A percentile compares a stretch with the other conserved stretches of the same genome.
phyloP scores from a whole-genome alignment of 768 basidiomycete genomes.

The Calocybe gangraenosa region DNA sequence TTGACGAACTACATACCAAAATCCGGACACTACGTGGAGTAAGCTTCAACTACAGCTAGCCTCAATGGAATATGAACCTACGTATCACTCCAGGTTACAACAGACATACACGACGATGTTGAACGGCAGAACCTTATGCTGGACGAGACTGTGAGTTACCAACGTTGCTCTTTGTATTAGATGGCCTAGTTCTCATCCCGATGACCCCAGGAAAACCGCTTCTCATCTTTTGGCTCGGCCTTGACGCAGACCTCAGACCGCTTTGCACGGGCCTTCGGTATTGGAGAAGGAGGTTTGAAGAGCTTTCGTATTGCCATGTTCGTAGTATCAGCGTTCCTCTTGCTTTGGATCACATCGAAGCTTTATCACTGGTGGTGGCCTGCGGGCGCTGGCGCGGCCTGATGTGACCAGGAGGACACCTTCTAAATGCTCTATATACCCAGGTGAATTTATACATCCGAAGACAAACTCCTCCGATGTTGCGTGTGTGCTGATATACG shows the following conservation, averaged over 20 bases:
- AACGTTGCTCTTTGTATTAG: not conserved
- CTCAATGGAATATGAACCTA: not conserved
- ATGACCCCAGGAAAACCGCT: constrained; percentile 59
- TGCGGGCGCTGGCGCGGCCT: constrained; percentile 6
- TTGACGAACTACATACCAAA: constrained; percentile 84
- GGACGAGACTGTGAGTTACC: constrained; percentile 62
- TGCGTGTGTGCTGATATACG: too few relatives aligned
- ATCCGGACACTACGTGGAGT: constrained; percentile 81
- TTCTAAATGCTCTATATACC: constrained; percentile 1
- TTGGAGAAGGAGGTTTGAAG: constrained; percentile 60
- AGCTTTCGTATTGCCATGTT: constrained; percentile 66
- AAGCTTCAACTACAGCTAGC: constrained; percentile 16
- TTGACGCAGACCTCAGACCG: constrained; percentile 66
- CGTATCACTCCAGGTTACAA: constrained; percentile 58
- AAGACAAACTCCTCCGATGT: too few relatives aligned
- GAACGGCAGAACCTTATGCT: constrained; percentile 78
- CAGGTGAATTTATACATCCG: not conserved
- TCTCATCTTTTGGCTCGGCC: constrained; percentile 58
- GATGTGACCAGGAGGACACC: not conserved
- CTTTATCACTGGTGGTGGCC: constrained; percentile 46
- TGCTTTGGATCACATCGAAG: constrained; percentile 53
- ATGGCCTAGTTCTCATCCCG: not conserved
- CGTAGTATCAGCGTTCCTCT: constrained; percentile 50
- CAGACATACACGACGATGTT: constrained; percentile 80
- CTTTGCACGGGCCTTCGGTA: constrained; percentile 71